Evolutionary conservation across 495 filamentous ascomycete genomes (phyloP).

Genomic region (Talaromyces nanjingensis): DNA sequence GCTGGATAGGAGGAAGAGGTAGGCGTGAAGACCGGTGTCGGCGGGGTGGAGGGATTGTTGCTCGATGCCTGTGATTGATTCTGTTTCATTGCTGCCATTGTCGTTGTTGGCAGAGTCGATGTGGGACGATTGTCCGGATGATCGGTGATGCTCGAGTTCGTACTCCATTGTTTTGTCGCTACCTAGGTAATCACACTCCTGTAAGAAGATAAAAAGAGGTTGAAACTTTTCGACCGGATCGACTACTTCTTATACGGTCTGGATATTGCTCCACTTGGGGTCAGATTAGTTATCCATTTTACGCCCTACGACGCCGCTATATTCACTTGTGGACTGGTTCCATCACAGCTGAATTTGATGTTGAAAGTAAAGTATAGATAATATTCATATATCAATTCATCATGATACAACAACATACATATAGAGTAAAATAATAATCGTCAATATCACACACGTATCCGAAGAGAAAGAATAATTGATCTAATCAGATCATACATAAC

Average conservation of each 20-base stretch:
- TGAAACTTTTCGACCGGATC: not conserved
- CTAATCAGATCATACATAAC: not conserved
- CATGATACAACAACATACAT: not conserved
- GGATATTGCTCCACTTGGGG: too few species aligned
- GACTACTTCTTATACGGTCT: not conserved
- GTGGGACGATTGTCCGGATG: not conserved
- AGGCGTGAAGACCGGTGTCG: slow-evolving; percentile 57
- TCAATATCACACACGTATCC: not conserved
- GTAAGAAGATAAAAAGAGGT: not conserved
- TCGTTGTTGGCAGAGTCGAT: not conserved
- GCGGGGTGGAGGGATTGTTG: slow-evolving; percentile 19
- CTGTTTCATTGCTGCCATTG: not conserved
- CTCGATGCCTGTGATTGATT: not conserved
- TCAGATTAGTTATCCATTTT: not conserved
- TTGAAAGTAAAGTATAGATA: not conserved
- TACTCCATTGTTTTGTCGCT: not conserved
- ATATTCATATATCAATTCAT: not conserved
- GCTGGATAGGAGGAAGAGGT: slow-evolving; percentile 54
- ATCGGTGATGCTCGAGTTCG: not conserved
- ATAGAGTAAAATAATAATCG: not conserved
- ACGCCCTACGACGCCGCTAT: not conserved
- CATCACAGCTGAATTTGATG: not conserved
- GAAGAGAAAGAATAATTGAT: slow-evolving; percentile 1
- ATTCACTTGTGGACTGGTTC: not conserved
- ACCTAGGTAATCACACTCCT: not conserved